A percentile compares a stretch with the other conserved stretches of the same genome.
phyloP scores from a whole-genome alignment of 2,329 filamentous ascomycete genomes.

The Ceratocystiopsis brevicomis region DNA sequence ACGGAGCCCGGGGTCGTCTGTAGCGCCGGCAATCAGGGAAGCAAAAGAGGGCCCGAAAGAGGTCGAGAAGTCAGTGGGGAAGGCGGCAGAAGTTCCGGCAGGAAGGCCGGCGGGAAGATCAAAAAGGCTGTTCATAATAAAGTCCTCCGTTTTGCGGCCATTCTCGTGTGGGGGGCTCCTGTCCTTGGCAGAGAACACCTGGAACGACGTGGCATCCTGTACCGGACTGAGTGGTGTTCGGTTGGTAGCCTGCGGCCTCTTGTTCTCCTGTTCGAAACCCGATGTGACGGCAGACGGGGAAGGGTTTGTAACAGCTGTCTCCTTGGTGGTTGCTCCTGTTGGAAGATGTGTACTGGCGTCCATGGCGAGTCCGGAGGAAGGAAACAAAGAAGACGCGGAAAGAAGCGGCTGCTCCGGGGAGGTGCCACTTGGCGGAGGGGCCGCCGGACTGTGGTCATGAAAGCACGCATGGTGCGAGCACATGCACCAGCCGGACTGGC shows the following conservation, averaged over 20 bases:
- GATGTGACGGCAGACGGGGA: slow-evolving; percentile 12
- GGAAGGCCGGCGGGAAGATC: no score
- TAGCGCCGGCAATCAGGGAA: background rate
- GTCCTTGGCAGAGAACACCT: no score
- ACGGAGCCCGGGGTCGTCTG: background rate
- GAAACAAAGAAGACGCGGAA: background rate
- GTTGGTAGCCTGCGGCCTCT: no score
- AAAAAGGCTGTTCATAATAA: no score
- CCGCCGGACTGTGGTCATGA: slow-evolving; percentile 27
- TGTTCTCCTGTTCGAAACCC: slow-evolving; percentile 22
- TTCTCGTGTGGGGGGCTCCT: no score
- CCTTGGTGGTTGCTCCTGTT: no score
- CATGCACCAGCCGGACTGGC: slow-evolving; percentile 36
- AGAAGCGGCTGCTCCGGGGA: slow-evolving; percentile 4
- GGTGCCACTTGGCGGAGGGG: slow-evolving; percentile 11
- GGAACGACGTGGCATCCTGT: no score
- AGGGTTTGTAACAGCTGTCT: slow-evolving; percentile 3
- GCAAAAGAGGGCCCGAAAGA: background rate
- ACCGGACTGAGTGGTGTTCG: no score
- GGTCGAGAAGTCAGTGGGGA: no score
- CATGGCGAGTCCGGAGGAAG: no score
- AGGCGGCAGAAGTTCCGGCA: no score
- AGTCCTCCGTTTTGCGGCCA: no score
- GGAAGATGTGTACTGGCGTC: slow-evolving; percentile 2
- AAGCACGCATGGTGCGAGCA: slow-evolving; percentile 44